Conservation (phyloP, 2,329 filamentous ascomycete species). For the Pleoardoris graminearum region DNA sequence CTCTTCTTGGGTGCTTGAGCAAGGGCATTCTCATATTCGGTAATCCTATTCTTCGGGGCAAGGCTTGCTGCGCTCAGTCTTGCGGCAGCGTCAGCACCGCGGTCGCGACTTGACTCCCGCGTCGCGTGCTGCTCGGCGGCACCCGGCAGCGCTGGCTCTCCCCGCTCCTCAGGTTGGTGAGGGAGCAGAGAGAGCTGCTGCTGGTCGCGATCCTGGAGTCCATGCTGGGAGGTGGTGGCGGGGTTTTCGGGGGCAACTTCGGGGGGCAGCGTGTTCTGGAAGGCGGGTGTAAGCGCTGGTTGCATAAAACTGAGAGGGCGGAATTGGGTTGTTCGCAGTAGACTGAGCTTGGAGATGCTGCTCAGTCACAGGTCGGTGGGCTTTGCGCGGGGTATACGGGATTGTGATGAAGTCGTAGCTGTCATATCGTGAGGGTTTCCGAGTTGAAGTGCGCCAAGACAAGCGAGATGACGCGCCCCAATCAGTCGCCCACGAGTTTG, state of each 20-base stretch:
- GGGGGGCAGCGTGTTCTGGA: constrained; percentile 50
- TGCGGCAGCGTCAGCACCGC: constrained; percentile 20
- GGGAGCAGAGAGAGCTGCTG: constrained; percentile 49
- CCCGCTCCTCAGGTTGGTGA: constrained; percentile 42
- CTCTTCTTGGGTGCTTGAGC: constrained; percentile 45
- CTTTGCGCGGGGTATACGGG: constrained; percentile 24
- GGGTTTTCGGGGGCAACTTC: constrained; percentile 44
- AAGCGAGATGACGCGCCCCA: constrained; percentile 9
- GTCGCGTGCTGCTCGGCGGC: constrained; percentile 24
- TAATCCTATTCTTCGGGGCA: constrained; percentile 56
- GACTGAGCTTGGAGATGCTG: constrained; percentile 59
- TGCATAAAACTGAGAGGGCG: constrained; percentile 63
- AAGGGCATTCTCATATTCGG: constrained; percentile 58
- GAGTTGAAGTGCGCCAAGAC: constrained; percentile 8
- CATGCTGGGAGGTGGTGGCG: constrained; percentile 60
- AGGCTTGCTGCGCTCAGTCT: constrained; percentile 43
- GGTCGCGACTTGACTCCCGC: constrained; percentile 21
- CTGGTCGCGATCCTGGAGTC: constrained; percentile 54
- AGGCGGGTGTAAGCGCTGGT: constrained; percentile 59
- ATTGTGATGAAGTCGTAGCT: constrained; percentile 4
- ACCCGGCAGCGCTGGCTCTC: constrained; percentile 23
- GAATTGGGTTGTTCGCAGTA: constrained; percentile 36
- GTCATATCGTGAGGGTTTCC: constrained; percentile 6
- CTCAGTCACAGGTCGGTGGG: constrained; percentile 37
- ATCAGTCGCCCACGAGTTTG: constrained; percentile 2